Evolutionary conservation across 1,284 basidiomycete species (phyloP).

Genomic region (Schizopora paradoxa): DNA sequence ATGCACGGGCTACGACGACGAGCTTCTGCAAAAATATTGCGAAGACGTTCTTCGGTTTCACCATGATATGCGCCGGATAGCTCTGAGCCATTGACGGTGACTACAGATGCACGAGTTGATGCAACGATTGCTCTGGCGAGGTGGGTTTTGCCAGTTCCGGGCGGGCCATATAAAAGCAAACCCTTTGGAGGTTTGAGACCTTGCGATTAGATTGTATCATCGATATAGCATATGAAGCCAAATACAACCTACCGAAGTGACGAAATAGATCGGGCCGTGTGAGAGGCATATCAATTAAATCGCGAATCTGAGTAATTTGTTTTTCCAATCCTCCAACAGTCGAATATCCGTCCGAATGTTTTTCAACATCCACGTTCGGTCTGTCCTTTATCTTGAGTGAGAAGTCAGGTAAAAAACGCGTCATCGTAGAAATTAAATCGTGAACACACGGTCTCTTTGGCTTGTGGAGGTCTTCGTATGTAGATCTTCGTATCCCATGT

Average conservation of each 20-base stretch:
- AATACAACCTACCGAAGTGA: conserved; percentile 63
- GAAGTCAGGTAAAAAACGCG: not conserved
- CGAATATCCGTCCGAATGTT: conserved; percentile 48
- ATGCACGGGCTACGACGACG: conserved; percentile 81
- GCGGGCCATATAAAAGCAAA: conserved; percentile 86
- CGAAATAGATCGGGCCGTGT: conserved; percentile 86
- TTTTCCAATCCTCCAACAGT: conserved; percentile 84
- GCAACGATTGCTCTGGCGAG: conserved; percentile 82
- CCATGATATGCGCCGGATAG: conserved; percentile 94
- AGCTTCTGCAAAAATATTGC: conserved; percentile 87
- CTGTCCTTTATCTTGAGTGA: not conserved
- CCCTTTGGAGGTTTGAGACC: conserved; percentile 87
- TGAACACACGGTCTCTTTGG: conserved; percentile 1
- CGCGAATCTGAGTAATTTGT: conserved; percentile 86
- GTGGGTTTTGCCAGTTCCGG: conserved; percentile 94
- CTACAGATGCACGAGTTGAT: conserved; percentile 73
- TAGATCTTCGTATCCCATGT: conserved; percentile 59
- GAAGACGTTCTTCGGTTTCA: conserved; percentile 89
- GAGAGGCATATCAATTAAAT: conserved; percentile 93
- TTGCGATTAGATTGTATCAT: conserved; percentile 26
- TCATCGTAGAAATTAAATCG: conserved; percentile 13
- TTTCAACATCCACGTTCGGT: not conserved
- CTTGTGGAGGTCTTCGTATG: conserved; percentile 28
- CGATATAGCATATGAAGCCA: not conserved
- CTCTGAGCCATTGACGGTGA: conserved; percentile 92